phyloP scores from a whole-genome alignment of 305 asterid genomes.

The Fraxinus platypoda region DNA sequence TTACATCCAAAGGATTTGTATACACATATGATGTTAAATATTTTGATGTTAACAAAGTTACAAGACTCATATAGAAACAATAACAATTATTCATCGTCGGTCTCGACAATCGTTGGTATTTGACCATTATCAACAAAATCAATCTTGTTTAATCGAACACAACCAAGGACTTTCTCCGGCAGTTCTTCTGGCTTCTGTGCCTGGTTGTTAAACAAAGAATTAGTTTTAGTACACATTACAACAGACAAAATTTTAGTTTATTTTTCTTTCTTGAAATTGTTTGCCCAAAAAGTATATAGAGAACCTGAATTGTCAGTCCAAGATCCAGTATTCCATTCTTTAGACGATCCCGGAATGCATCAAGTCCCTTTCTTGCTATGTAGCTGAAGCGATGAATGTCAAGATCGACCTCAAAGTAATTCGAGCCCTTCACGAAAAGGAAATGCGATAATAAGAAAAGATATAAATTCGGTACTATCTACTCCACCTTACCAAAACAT shows the following conservation, averaged over 20 bases:
- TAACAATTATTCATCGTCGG: slow-evolving; percentile 47
- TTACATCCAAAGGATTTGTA: slow-evolving; percentile 23
- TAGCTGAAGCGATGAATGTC: slow-evolving; percentile 98
- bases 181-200: slow-evolving; percentile 94
- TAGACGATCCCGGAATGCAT: slow-evolving; percentile 85
- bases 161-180: slow-evolving; percentile 80
- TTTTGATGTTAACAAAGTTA: slow-evolving; percentile 13
- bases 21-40: neutral
- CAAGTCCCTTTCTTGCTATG: slow-evolving; percentile 94
- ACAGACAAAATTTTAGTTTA: too few species aligned
- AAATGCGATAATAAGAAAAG: slow-evolving; percentile 5
- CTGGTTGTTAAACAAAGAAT: slow-evolving; percentile 34
- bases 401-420: slow-evolving; percentile 90
- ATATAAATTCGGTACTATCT: neutral
- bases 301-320: slow-evolving; percentile 92
- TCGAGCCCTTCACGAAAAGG: slow-evolving; percentile 53
- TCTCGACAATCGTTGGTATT: slow-evolving; percentile 68
- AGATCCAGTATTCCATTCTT: slow-evolving; percentile 68
- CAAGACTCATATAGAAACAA: slow-evolving; percentile 22
- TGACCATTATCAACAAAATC: slow-evolving; percentile 87
- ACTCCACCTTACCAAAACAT: neutral
- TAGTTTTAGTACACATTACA: neutral
- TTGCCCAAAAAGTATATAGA: neutral
- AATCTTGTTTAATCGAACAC: slow-evolving; percentile 79
- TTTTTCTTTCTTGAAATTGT: neutral